Evolutionary conservation across 2,329 filamentous ascomycete genomes (phyloP), one percentile per base, ranked within the genome.

Genomic region (Ophiognomonia clavigignenti-juglandacearum): DNA sequence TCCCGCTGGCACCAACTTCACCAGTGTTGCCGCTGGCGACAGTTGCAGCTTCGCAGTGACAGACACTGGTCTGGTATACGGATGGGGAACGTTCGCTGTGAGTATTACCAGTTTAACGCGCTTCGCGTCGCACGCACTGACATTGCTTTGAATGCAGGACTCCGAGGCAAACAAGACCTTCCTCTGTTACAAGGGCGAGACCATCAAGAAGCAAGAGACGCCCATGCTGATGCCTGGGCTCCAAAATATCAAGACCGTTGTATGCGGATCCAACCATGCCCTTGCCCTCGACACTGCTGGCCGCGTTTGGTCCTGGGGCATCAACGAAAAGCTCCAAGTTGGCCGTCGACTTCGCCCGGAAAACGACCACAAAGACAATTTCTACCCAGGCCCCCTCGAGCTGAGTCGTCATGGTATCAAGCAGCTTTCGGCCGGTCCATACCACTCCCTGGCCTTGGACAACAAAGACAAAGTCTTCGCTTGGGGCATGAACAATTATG

Each of bases 401-500:
- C 31, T 55, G 27, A 49, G 47, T 32, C 54, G 54, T 3, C 74
- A 70, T 47, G 74, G 75, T 47, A 68, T 80, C 54, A 70, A 61
- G 38, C 61, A 72, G 29, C 66, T 82, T 41, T 69, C 68, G n/a
- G 76, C 77, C 52, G 82, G 81, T 23, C 68, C 73, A 35, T 82
- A 83, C 62, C 81, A 85, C 61, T 78, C 78, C 41, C 82, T 86
- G 51, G 81, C 81, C 18, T 72, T 86, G 47, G 74, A 77, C 58
- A 70, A 73, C 42, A 71, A 72, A 22, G 80, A 75, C 44, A 76
- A 77, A 43, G 76, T 85, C 31, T 85, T 76, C 65, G 72, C 74
- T 1, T 86, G 82, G 82, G 82, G 82, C 22, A 66, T 82, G 48
- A 85, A 86, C 67, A 80, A 75, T 58, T 85, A 77, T 58, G 80